Base-by-base conservation (phyloP, 345 rosid genomes). In the Dipteronia sinensis region DNA sequence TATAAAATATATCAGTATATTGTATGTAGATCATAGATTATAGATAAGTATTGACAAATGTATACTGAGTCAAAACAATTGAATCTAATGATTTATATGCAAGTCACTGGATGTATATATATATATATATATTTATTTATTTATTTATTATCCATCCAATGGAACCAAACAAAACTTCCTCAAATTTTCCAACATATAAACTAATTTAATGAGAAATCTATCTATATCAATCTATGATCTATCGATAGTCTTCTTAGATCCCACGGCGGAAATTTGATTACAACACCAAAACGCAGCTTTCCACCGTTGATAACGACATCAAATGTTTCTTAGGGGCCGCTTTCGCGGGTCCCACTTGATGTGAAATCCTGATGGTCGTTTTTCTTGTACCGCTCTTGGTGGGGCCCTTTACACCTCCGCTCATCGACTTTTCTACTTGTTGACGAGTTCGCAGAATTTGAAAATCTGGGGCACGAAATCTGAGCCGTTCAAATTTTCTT, bases 281-380 rank as follows among this genome's bases (percentile, higher is more conserved):
- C 64, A 59, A 59, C 4, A 59, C 8, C 64, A n/a, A 7, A 31
- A 10, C 49, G 7, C 29, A 23, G 22, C 55, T 73, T 40, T 42
- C 76, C 67, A 13, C 67, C 10, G 56, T 59, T 4, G 76, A 73
- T 15, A 44, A 1, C 11, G 76, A 73, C 55, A 22, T 42, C 38
- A 61, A 15, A 71, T 19, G 25, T 23, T 25, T 13, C 65, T 5
- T 0, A 0, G 10, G 10, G 1, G 22, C 20, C 16, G 19, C 25
- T n/a, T 27, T 55, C 74, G 2, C 0, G 55, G 76, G 76, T 20
- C 76, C 76, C 67, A 44, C 67, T 72, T 59, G 44, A 11, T 64
- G 44, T 29, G 56, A 2, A 44, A 42, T 42, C 46, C 46, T 34
- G 38, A 4, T 5, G 6, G 38, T 34, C 6, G 38, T 34, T 4